phyloP scores from a whole-genome alignment of 345 rosid genomes.

The Ceriops tagal region DNA sequence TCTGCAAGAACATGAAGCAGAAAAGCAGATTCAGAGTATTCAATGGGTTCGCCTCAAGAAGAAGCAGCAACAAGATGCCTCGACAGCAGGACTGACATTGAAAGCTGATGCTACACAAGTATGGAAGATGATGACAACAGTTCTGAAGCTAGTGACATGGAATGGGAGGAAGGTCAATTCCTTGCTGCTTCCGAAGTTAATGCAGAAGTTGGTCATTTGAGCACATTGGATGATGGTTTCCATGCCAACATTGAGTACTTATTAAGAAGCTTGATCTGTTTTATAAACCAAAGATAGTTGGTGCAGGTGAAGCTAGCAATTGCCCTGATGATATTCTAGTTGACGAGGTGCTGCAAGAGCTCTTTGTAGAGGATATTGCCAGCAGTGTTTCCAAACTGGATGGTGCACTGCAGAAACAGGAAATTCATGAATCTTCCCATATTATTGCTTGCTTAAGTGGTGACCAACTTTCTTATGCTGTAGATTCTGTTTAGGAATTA shows the following conservation, averaged over 20 bases:
- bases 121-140: conserved; percentile 15
- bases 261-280: conserved; percentile 7
- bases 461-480: conserved; percentile 20
- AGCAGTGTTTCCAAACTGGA: conserved; percentile 18
- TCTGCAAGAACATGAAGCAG: conserved; percentile 10
- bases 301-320: conserved; percentile 15
- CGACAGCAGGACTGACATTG: conserved; percentile 14
- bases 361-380: conserved; percentile 20
- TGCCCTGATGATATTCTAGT: conserved; percentile 22
- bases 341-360: conserved; percentile 21
- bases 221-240: too few species aligned
- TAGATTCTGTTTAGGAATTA: conserved; percentile 19
- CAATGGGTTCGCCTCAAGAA: conserved; percentile 12
- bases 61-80: conserved; percentile 8
- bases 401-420: conserved; percentile 5
- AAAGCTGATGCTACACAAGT: conserved; percentile 19
- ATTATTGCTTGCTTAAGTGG: conserved; percentile 5
- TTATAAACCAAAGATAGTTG: conserved; percentile 11
- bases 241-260: conserved; percentile 10
- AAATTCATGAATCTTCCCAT: conserved; percentile 21
- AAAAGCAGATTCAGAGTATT: conserved; percentile 14
- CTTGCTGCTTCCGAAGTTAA: conserved; percentile 18
- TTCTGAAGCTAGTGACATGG: conserved; percentile 43
- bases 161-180: conserved; percentile 40
- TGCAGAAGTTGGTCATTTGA: conserved; percentile 15